Evolutionary conservation across 2,329 filamentous ascomycete genomes (phyloP).

Genomic region (Didymellaceae sp.): DNA sequence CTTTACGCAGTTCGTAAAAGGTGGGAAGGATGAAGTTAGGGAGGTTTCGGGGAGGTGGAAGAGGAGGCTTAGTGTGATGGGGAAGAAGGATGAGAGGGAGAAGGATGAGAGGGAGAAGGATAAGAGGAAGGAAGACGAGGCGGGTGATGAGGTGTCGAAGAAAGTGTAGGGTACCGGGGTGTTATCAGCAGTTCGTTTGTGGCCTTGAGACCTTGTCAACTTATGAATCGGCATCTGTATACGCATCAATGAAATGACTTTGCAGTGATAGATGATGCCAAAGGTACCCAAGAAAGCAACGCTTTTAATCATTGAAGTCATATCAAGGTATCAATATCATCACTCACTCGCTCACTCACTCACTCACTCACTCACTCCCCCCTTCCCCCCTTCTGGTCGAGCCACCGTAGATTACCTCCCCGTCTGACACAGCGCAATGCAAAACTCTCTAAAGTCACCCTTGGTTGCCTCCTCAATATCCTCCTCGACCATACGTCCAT

Average conservation of each 20-base stretch:
- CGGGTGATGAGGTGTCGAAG: neutral
- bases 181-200: no score
- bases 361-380: no score
- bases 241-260: no score
- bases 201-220: no score
- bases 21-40: no score
- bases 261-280: no score
- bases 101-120: slow-evolving; percentile 2
- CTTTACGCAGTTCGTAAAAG: neutral
- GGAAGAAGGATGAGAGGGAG: neutral
- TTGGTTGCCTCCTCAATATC: slow-evolving; percentile 79
- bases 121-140: neutral
- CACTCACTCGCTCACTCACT: neutral
- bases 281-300: neutral
- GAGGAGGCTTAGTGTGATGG: no score
- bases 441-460: slow-evolving; percentile 79
- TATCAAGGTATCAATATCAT: neutral
- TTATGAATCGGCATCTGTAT: no score
- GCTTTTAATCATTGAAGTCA: neutral
- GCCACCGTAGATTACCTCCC: slow-evolving; percentile 26
- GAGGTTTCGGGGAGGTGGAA: no score
- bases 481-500: slow-evolving; percentile 74
- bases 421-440: slow-evolving; percentile 63
- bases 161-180: neutral
- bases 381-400: no score